Evolutionary conservation across 2,329 filamentous ascomycete species (phyloP), one percentile per base, ranked within the genome.

Genomic region (Chrysoporthe deuterocubensis): DNA sequence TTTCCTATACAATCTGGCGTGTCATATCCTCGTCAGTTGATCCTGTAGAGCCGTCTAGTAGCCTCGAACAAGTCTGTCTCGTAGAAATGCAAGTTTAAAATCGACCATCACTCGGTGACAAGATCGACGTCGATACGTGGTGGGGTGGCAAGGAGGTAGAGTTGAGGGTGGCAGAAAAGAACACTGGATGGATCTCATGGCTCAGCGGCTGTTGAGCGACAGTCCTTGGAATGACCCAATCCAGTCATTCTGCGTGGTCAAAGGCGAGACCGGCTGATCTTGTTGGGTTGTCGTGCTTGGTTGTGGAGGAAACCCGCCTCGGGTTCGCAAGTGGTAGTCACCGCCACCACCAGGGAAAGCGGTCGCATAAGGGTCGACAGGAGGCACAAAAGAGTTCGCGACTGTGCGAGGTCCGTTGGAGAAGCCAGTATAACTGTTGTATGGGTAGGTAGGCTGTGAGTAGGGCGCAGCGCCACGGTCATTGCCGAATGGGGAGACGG

Each of bases 201-300:
- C 70, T 80, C 75, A 87, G 69, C 85, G 85, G 71, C 87, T 86
- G 74, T 91, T 91, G 71, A 94, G 84, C 2, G 91, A 94, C 21
- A 94, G 80, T 11, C 90, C 87, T 76, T 93, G 90, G 76, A 93
- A 92, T 6, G 84, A 79, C 64, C 81, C 81, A 37, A 84, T 79
- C 89, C 90, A 92, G 62, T 91, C 89, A 60, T 83, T 81, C 73
- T 84, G 83, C 42, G 78, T 76, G 62, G 77, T 75, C 67, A 85
- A 78, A 71, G 79, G 74, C 69, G 78, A 79, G 70, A 80, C 70
- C n/a, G 76, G 76, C 66, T 83, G 81, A 4, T 79, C 78, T 52
- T 77, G 76, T 58, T 77, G 75, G 7, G 74, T 71, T 34, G 75
- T 71, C n/a, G 73, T 69, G 62, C 76, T 72, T 50, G 79, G 78